A percentile compares a stretch with the other conserved stretches of the same genome.
These are phyloP conservation scores for Apiotrichum porosum DNA, from an alignment of 1,284 basidiomycete species.

Conservation along the genomic window DNA sequence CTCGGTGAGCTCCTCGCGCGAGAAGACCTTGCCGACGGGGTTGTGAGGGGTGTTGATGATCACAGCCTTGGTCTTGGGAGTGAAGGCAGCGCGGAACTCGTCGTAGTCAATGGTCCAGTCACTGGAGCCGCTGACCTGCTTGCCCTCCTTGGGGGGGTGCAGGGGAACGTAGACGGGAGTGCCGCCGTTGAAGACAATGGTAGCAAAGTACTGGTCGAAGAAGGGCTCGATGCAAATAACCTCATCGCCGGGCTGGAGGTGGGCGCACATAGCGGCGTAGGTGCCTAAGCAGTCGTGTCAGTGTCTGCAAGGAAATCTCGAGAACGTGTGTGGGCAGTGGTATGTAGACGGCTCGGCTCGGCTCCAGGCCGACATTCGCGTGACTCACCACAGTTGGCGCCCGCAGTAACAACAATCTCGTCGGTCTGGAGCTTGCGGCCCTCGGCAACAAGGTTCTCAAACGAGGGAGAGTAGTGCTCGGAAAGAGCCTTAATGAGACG, in stretches of 20 bases:
- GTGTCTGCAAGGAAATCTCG: too few relatives aligned
- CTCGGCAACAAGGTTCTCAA: slow-evolving; percentile 54
- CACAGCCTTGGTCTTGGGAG: slow-evolving; percentile 82
- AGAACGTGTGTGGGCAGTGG: too few relatives aligned
- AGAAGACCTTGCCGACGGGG: slow-evolving; percentile 93
- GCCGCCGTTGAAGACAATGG: slow-evolving; percentile 87
- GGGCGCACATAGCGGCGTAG: slow-evolving; percentile 84
- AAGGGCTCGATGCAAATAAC: slow-evolving; percentile 98
- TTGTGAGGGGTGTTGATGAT: slow-evolving; percentile 96
- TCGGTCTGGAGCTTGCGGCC: slow-evolving; percentile 73
- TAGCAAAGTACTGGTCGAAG: slow-evolving; percentile 94
- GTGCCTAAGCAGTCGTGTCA: slow-evolving; percentile 57
- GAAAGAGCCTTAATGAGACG: slow-evolving; percentile 80
- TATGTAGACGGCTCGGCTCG: too few relatives aligned
- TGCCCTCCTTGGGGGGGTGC: slow-evolving; percentile 64
- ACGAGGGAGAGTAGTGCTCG: slow-evolving; percentile 62
- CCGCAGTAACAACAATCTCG: slow-evolving; percentile 91
- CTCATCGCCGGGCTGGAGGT: slow-evolving; percentile 84
- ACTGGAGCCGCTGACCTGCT: slow-evolving; percentile 59
- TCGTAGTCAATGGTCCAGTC: slow-evolving; percentile 85
- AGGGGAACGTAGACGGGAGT: slow-evolving; percentile 91
- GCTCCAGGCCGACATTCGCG: too few relatives aligned
- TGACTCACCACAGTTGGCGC: slow-evolving; percentile 86
- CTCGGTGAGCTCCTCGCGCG: slow-evolving; percentile 68
- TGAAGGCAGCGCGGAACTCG: slow-evolving; percentile 77